Evolutionary conservation across 306 rosid genomes (phyloP).

Genomic region (Dryas alaskensis): DNA sequence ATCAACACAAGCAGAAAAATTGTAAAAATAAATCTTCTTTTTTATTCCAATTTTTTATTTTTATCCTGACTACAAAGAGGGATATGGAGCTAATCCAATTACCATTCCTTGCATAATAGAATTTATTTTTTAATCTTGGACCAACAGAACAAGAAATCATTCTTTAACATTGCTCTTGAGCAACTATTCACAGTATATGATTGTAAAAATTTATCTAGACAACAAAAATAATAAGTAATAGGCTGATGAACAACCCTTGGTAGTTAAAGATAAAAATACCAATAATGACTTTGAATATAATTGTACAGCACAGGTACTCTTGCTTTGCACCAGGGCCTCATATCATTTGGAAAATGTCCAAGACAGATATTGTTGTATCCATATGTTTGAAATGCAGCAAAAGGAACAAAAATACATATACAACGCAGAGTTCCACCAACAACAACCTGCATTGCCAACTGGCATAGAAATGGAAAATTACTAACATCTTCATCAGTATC

Average conservation of each 20-base stretch:
- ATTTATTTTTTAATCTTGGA: too few relatives aligned
- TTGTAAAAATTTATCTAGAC: too few relatives aligned
- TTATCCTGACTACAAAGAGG: not conserved
- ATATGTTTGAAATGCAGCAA: conserved; percentile 78
- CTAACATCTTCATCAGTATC: not conserved
- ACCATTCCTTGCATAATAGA: not conserved
- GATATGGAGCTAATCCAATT: not conserved
- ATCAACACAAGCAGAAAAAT: conserved; percentile 22
- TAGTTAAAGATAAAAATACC: conserved; percentile 51
- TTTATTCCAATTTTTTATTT: not conserved
- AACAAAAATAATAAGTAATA: not conserved
- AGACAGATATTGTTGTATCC: conserved; percentile 75
- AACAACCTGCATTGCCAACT: conserved; percentile 66
- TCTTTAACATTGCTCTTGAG: too few relatives aligned
- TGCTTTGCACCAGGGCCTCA: conserved; percentile 94
- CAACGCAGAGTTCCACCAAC: conserved; percentile 58
- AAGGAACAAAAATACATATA: conserved; percentile 65
- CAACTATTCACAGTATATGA: too few relatives aligned
- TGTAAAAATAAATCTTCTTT: conserved; percentile 6
- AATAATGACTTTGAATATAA: conserved; percentile 83
- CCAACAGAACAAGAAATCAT: too few relatives aligned
- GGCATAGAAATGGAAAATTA: conserved; percentile 27
- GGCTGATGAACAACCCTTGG: not conserved
- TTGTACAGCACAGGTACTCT: conserved; percentile 75
- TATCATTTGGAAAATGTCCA: conserved; percentile 49